Evolutionary conservation across 2,329 filamentous ascomycete genomes (phyloP), one percentile per base, ranked within the genome.

Genomic region (Aspergillus ibericus): DNA sequence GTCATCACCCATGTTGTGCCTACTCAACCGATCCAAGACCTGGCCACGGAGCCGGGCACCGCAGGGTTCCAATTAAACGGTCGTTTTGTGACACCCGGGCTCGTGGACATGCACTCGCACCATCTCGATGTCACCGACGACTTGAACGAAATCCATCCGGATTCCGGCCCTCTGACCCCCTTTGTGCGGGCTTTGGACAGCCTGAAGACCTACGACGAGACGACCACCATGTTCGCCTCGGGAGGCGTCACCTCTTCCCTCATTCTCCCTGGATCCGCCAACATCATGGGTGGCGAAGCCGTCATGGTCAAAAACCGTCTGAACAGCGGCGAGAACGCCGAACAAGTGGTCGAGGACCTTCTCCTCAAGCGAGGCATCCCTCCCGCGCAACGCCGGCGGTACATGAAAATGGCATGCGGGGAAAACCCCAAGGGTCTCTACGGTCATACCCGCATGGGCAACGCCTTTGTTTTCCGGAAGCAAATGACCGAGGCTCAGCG

Each of bases 341-440:
- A 50, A 3, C 27, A 50, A 20, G n/a, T 50, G 2, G 47, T 50
- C 15, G 47, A 50, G 4, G 47, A 50, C 15, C 47, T 50, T 6
- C 47, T 50, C 4, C 47, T 50, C 0, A 29, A 50, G 27, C 29
- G 32, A 7, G 47, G 47, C 15, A 32, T 50, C 6, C 47, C 47
- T 27, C 18, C 34, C 10, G 27, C 29, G 4, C n/a, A 50, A 20
- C 47, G 47, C 2, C 27, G n/a, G 3, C 47, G 47, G 47, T 50
- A 34, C 47, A 50, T 50, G 47, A 50, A 50, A n/a, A 50, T 50
- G 47, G 47, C 47, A n/a, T 50, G 47, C 27, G 47, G 47, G 5
- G 47, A 50, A 13, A 50, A 50, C 13, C 47, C 47, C 4, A 50
- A 50, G 47, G 75, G 80, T 0, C n/a, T 50, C n/a, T 34, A 50